phyloP scores from a whole-genome alignment of 73 alveolate species.

The Symbiodinium natans region DNA sequence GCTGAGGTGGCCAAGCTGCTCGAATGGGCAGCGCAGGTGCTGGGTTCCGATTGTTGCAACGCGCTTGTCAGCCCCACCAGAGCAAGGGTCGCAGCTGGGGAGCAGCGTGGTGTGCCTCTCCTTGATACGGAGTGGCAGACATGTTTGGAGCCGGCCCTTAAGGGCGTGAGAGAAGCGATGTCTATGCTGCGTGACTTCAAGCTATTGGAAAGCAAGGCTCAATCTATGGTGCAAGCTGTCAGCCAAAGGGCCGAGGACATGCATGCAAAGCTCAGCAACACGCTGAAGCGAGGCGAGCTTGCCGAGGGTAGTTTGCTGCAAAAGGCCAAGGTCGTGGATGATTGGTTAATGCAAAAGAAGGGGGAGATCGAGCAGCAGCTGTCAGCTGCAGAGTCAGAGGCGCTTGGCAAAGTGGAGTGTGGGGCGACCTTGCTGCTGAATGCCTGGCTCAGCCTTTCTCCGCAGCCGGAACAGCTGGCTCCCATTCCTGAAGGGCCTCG shows the following conservation, averaged over 20 bases:
- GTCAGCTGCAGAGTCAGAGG: background rate
- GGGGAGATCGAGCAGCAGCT: background rate
- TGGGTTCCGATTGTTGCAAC: background rate
- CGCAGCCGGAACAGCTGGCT: background rate
- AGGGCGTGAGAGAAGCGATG: background rate
- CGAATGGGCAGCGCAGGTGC: background rate
- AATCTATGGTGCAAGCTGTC: background rate
- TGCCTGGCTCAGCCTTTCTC: background rate
- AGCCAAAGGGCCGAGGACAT: background rate
- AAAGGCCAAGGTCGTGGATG: background rate
- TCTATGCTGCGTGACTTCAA: background rate
- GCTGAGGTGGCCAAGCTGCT: background rate
- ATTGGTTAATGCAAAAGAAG: background rate
- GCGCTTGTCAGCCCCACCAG: background rate
- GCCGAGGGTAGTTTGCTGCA: background rate
- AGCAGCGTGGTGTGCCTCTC: background rate
- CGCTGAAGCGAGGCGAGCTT: background rate
- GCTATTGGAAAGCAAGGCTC: background rate
- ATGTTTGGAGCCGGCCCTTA: background rate
- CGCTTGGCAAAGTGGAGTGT: background rate
- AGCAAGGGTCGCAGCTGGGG: background rate
- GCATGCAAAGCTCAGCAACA: background rate
- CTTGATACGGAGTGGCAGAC: background rate
- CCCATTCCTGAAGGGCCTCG: background rate
- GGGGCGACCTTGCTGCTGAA: background rate